Percentiles rank a stretch among this genome's conserved stretches.
These are phyloP conservation scores for Fragilaria crotonensis DNA, from an alignment of 108 stramenopile species.

Conservation along the genomic window DNA sequence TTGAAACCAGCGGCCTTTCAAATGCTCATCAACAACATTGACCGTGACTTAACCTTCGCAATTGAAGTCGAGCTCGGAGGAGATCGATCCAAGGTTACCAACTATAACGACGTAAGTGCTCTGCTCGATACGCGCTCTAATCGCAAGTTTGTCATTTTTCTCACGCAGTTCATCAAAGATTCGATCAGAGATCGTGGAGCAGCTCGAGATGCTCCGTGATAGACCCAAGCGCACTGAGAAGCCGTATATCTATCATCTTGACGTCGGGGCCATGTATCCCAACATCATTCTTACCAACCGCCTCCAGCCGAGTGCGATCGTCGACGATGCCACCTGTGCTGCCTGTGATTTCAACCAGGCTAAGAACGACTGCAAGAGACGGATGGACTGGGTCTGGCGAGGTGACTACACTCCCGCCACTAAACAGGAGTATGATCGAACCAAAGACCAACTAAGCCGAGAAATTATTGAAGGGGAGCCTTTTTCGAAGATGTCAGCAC, in stretches of 20 bases:
- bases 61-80: slow-evolving; percentile 95
- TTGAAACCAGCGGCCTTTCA: slow-evolving; percentile 92
- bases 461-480: slow-evolving; percentile 58
- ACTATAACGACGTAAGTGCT: slow-evolving; percentile 95
- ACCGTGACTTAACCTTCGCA: slow-evolving; percentile 94
- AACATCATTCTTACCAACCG: slow-evolving; percentile 99
- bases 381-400: slow-evolving; percentile 98
- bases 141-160: too few relatives aligned
- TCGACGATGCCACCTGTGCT: slow-evolving; percentile 92
- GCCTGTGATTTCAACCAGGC: slow-evolving; percentile 96
- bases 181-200: slow-evolving; percentile 75
- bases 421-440: slow-evolving; percentile 76
- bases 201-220: slow-evolving; percentile 93
- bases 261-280: slow-evolving; percentile 99
- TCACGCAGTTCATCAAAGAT: slow-evolving; percentile 16
- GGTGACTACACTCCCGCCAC: slow-evolving; percentile 93
- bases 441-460: slow-evolving; percentile 83
- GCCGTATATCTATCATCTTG: slow-evolving; percentile 95
- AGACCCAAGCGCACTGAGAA: slow-evolving; percentile 83
- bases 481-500: slow-evolving; percentile 74
- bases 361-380: slow-evolving; percentile 91
- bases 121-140: not conserved
- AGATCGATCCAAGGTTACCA: slow-evolving; percentile 79
- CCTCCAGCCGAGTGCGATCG: slow-evolving; percentile 95
- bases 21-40: slow-evolving; percentile 92